These are phyloP conservation scores for Xylariaceae sp. DNA, from an alignment of 2,329 filamentous ascomycete genomes.

Conservation along the genomic window DNA sequence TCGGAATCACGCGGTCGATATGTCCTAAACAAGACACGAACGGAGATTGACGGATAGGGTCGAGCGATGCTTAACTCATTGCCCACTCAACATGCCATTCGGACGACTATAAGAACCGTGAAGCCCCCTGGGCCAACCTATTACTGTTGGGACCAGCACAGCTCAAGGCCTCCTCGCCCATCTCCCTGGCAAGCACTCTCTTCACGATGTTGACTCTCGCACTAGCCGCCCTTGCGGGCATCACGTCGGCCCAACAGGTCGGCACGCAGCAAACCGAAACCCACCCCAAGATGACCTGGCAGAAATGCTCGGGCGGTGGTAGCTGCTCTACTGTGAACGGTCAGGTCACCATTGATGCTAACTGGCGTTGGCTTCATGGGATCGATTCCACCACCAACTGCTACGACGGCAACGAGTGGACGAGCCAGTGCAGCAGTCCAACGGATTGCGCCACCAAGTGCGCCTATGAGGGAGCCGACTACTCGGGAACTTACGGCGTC, in stretches of 20 bases:
- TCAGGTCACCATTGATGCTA: slow-evolving; percentile 48
- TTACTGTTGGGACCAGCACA: slow-evolving; percentile 10
- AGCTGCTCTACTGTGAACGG: slow-evolving; percentile 42
- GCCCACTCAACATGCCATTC: neutral
- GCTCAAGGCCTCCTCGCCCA: slow-evolving; percentile 6
- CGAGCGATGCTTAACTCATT: neutral
- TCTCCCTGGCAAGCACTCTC: slow-evolving; percentile 13
- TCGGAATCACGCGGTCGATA: slow-evolving; percentile 16
- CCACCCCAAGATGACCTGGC: slow-evolving; percentile 46
- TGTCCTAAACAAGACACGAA: slow-evolving; percentile 24
- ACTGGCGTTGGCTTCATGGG: slow-evolving; percentile 51
- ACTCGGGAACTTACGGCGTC: slow-evolving; percentile 46
- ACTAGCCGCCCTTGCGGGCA: slow-evolving; percentile 36
- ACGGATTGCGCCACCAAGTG: slow-evolving; percentile 43
- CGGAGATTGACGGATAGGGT: slow-evolving; percentile 13
- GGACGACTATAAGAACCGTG: slow-evolving; percentile 26
- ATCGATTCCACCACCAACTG: slow-evolving; percentile 43
- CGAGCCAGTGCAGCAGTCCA: slow-evolving; percentile 36
- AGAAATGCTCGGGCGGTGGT: slow-evolving; percentile 43
- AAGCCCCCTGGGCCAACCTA: slow-evolving; percentile 18
- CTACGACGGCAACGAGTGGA: slow-evolving; percentile 45
- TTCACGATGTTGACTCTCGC: slow-evolving; percentile 31
- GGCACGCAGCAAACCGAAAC: slow-evolving; percentile 40
- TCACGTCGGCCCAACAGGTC: slow-evolving; percentile 41
- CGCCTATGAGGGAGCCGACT: slow-evolving; percentile 45